phyloP scores from a whole-genome alignment of 148 eudicot species.

The Pharnaceum exiguum region DNA sequence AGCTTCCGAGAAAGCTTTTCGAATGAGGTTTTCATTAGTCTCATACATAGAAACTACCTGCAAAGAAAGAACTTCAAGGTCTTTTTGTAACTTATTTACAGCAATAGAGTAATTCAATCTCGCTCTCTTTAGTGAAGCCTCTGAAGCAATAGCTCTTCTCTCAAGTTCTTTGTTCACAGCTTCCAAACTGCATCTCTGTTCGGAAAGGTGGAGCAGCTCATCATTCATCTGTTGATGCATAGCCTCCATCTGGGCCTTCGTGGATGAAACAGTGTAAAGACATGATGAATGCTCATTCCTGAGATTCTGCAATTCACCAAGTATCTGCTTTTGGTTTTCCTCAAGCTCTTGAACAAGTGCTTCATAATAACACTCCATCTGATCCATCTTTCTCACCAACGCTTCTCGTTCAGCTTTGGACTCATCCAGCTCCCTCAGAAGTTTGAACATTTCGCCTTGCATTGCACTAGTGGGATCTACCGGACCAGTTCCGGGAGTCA shows the following conservation, averaged over 20 bases:
- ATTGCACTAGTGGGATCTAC: conserved; percentile 47
- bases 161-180: conserved; percentile 73
- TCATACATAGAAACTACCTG: conserved; percentile 91
- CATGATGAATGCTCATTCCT: conserved; percentile 84
- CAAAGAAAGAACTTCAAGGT: conserved; percentile 81
- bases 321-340: conserved; percentile 84
- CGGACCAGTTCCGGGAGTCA: conserved; percentile 44
- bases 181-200: conserved; percentile 59
- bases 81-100: conserved; percentile 86
- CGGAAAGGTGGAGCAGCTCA: conserved; percentile 52
- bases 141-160: conserved; percentile 70
- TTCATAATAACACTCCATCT: conserved; percentile 97
- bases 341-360: conserved; percentile 94
- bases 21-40: conserved; percentile 76
- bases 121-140: conserved; percentile 76
- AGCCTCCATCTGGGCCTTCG: conserved; percentile 67
- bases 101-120: conserved; percentile 88
- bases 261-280: conserved; percentile 59
- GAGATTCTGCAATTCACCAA: conserved; percentile 79
- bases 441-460: conserved; percentile 63
- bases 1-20: conserved; percentile 62
- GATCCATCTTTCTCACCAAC: conserved; percentile 72
- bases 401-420: conserved; percentile 66
- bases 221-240: conserved; percentile 67
- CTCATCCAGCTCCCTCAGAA: conserved; percentile 75